Percentiles rank a stretch among this genome's conserved stretches.
Conservation (phyloP, 1,284 basidiomycete genomes). For the Pascua sp. region DNA sequence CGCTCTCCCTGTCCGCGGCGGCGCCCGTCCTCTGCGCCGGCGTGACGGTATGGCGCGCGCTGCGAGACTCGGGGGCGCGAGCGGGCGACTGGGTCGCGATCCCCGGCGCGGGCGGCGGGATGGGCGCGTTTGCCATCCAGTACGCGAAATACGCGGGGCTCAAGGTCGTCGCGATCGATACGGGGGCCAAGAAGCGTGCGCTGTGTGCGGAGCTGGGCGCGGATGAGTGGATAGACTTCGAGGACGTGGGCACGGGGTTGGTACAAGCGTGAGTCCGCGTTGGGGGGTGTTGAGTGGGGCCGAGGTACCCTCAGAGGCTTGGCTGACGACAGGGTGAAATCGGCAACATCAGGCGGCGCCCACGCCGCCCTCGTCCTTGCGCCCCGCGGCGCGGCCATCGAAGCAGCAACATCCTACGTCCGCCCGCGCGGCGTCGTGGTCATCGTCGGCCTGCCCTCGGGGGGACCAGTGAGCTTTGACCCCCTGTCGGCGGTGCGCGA, state of each 20-base stretch:
- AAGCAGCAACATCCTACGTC: conserved; percentile 69
- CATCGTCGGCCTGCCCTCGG: conserved; percentile 67
- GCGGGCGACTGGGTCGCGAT: conserved; percentile 76
- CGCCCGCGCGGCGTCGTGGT: conserved; percentile 63
- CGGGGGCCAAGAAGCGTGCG: no score
- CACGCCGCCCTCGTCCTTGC: conserved; percentile 64
- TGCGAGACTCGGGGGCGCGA: conserved; percentile 65
- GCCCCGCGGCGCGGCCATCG: no score
- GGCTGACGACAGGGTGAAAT: conserved; percentile 53
- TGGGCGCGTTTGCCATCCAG: conserved; percentile 60
- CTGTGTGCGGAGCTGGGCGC: no score
- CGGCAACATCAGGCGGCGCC: conserved; percentile 60
- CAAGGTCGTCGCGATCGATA: conserved; percentile 71
- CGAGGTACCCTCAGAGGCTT: no score
- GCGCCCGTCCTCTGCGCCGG: conserved; percentile 80
- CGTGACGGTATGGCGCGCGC: conserved; percentile 62
- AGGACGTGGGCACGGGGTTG: no score
- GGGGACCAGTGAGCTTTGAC: conserved; percentile 50
- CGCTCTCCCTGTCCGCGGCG: conserved; percentile 63
- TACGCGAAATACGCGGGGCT: conserved; percentile 71
- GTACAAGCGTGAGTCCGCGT: no score
- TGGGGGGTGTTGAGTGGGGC: no score
- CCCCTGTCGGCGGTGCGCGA: conserved; percentile 75
- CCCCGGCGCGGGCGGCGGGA: conserved; percentile 52
- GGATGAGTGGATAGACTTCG: conserved; percentile 78